A percentile compares a stretch with the other conserved stretches of the same genome.
These are phyloP conservation scores for Nitzschia sp. DNA, from an alignment of 108 stramenopile genomes.

Conservation along the genomic window DNA sequence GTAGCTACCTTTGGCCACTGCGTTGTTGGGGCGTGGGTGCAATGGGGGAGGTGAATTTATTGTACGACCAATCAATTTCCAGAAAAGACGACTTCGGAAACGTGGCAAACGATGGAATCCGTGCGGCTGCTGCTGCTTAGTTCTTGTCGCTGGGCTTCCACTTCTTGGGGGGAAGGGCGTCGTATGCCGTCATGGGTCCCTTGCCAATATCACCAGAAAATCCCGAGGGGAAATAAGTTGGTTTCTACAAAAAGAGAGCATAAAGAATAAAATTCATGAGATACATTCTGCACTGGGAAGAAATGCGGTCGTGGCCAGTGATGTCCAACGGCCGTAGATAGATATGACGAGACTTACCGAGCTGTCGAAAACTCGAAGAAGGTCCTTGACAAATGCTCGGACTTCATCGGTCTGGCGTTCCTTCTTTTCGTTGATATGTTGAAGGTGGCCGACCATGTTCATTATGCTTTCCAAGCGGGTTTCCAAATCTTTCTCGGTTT, in stretches of 20 bases:
- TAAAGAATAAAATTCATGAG: constrained; percentile 52
- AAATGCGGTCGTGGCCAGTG: no score
- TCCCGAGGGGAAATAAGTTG: constrained; percentile 50
- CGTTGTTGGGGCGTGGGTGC: no score
- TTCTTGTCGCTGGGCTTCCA: constrained; percentile 47
- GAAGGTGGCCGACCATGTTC: constrained; percentile 62
- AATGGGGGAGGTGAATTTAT: no score
- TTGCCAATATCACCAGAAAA: constrained; percentile 72
- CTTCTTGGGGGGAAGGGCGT: constrained; percentile 71
- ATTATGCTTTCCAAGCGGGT: constrained; percentile 59
- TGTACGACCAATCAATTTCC: no score
- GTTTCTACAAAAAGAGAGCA: neutral
- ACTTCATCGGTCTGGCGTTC: constrained; percentile 58
- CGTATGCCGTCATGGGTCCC: constrained; percentile 72
- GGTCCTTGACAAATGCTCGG: constrained; percentile 68
- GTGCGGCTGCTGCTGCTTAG: no score
- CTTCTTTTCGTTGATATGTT: constrained; percentile 56
- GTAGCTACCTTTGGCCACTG: no score
- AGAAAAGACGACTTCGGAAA: no score
- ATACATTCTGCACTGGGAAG: no score
- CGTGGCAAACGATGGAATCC: no score
- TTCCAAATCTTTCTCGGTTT: constrained; percentile 61
- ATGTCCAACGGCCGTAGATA: no score
- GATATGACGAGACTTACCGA: constrained; percentile 73
- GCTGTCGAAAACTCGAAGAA: constrained; percentile 76